These are phyloP conservation scores for Saccharomycopsis hybrid DNA, from an alignment of 1,139 yeast genomes.

Conservation along the genomic window DNA sequence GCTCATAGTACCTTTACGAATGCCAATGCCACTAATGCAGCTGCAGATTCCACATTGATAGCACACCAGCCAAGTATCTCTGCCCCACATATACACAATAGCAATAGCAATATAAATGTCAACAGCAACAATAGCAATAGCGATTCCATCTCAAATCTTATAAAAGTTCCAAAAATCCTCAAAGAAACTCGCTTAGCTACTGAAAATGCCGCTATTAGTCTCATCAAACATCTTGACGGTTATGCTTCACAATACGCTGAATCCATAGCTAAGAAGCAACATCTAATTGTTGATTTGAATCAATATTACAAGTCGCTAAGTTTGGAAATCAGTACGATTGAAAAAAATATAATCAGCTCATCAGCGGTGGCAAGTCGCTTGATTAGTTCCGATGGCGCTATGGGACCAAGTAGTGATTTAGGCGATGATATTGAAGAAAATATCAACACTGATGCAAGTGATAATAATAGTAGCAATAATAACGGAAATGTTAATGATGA, in stretches of 20 bases:
- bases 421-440: not conserved
- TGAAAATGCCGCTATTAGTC: slow-evolving; percentile 36
- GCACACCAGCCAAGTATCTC: not conserved
- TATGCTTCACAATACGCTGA: slow-evolving; percentile 50
- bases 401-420: slow-evolving; percentile 20
- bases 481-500: too few species aligned
- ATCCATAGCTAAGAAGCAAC: slow-evolving; percentile 46
- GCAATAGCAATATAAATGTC: not conserved
- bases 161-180: slow-evolving; percentile 13
- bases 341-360: slow-evolving; percentile 28
- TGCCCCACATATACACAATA: not conserved
- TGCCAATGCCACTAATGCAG: not conserved
- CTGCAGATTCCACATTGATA: not conserved
- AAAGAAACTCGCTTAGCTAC: slow-evolving; percentile 23
- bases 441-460: too few species aligned
- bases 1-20: not conserved
- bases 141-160: slow-evolving; percentile 4
- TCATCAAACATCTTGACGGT: slow-evolving; percentile 43
- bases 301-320: slow-evolving; percentile 35
- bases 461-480: too few species aligned
- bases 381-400: not conserved
- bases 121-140: not conserved
- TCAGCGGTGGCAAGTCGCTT: slow-evolving; percentile 24
- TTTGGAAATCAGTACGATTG: slow-evolving; percentile 33
- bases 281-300: slow-evolving; percentile 31